Percentiles rank a stretch among this genome's conserved stretches.
phyloP scores from a whole-genome alignment of 2,329 filamentous ascomycete species.

The Thyridium curvatum region DNA sequence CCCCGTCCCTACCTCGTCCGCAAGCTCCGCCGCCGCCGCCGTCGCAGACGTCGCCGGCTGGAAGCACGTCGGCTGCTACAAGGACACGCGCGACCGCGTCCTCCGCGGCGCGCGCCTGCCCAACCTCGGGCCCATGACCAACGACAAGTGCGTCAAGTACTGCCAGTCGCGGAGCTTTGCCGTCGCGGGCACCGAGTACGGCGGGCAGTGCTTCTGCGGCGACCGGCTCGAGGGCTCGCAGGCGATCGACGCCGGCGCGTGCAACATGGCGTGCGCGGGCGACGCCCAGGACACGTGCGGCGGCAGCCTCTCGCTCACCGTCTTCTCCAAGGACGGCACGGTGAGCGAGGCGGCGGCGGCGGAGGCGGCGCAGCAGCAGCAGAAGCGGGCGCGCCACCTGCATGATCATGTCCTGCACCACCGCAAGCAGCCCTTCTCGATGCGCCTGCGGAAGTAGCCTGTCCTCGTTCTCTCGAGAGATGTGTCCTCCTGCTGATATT shows the following conservation, averaged over 20 bases:
- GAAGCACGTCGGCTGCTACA: slow-evolving; percentile 37
- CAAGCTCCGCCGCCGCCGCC: slow-evolving; percentile 4
- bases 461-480: too few species aligned
- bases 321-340: slow-evolving; percentile 33
- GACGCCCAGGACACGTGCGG: slow-evolving; percentile 43
- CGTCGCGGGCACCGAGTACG: slow-evolving; percentile 44
- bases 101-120: slow-evolving; percentile 32
- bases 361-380: slow-evolving; percentile 8
- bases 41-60: slow-evolving; percentile 19
- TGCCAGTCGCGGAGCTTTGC: slow-evolving; percentile 30
- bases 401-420: slow-evolving; percentile 28
- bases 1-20: slow-evolving; percentile 4
- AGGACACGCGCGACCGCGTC: slow-evolving; percentile 26
- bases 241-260: slow-evolving; percentile 36
- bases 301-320: slow-evolving; percentile 36
- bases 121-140: slow-evolving; percentile 33
- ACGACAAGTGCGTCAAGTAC: slow-evolving; percentile 38
- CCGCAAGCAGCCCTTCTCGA: slow-evolving; percentile 9
- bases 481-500: too few species aligned
- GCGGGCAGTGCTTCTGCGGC: slow-evolving; percentile 41
- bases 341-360: slow-evolving; percentile 8
- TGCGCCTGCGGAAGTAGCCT: too few species aligned
- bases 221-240: slow-evolving; percentile 29
- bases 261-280: slow-evolving; percentile 43
- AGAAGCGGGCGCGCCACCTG: slow-evolving; percentile 26